Base-by-base conservation (phyloP, 2,329 filamentous ascomycete species). In the Diaporthe australafricana region DNA sequence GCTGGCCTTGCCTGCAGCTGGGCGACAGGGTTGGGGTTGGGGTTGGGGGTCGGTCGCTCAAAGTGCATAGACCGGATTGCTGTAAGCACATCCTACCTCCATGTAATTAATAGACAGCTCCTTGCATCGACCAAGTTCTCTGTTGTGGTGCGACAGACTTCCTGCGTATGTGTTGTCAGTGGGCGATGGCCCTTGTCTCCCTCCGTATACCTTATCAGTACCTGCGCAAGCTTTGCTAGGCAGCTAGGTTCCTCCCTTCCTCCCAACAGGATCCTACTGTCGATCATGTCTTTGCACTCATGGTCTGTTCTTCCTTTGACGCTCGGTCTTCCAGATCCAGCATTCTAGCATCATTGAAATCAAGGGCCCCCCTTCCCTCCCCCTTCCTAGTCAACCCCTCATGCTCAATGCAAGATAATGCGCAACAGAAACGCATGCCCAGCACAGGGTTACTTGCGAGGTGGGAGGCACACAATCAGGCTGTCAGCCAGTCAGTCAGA, bases 11-110 rank as follows among this genome's bases (percentile, higher is more conserved):
- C n/a, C n/a, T n/a, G n/a, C n/a, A n/a, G n/a, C n/a, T n/a, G n/a
- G n/a, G n/a, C n/a, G 52, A 17, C 27, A 27, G 40, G 22, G 40
- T 32, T 27, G 48, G 69, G 69, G 69, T 56, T 63, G 57, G 40
- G 25, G 56, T 62, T 5, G 1, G 35, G 11, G 2, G 12, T 38
- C 32, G 3, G 4, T n/a, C n/a, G n/a, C n/a, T n/a, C n/a, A n/a
- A n/a, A n/a, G n/a, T n/a, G n/a, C n/a, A n/a, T n/a, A n/a, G n/a
- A n/a, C n/a, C n/a, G n/a, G n/a, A n/a, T n/a, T n/a, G n/a, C n/a
- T n/a, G n/a, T n/a, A n/a, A n/a, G n/a, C n/a, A n/a, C n/a, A 35
- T 35, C 32, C 32, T 35, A 9, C 32, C 32, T 35, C 32, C 5
- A 35, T 35, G 32, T n/a, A n/a, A n/a, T 9, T 35, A 35, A 35